phyloP scores from a whole-genome alignment of 176 grass and related monocot genomes.

The Pharus latifolius region DNA sequence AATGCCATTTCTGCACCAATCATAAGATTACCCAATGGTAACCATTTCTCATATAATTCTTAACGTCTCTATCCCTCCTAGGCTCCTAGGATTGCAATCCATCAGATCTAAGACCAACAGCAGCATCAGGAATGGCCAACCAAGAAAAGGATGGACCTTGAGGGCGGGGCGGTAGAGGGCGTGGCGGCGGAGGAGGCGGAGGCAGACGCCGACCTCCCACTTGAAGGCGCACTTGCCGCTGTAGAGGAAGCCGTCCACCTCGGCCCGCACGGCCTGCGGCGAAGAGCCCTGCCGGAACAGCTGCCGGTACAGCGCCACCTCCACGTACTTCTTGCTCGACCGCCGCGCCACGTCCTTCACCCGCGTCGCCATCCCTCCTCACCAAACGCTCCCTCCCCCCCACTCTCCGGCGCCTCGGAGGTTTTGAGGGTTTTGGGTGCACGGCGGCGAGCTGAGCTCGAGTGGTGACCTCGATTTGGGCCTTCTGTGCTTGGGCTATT shows the following conservation, averaged over 20 bases:
- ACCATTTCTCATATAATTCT: too few species aligned
- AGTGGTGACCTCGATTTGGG: background rate
- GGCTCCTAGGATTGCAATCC: too few species aligned
- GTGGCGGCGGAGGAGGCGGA: slow-evolving; percentile 59
- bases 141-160: slow-evolving; percentile 30
- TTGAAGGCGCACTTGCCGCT: slow-evolving; percentile 87
- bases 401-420: slow-evolving; percentile 19
- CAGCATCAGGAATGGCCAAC: background rate
- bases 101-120: slow-evolving; percentile 8
- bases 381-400: background rate
- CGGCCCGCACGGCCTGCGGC: slow-evolving; percentile 54
- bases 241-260: slow-evolving; percentile 79
- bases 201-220: slow-evolving; percentile 87
- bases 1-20: too few species aligned
- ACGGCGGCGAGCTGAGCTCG: slow-evolving; percentile 3
- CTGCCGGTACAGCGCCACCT: slow-evolving; percentile 63
- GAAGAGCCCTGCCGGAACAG: slow-evolving; percentile 63
- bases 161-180: slow-evolving; percentile 57
- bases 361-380: slow-evolving; percentile 45
- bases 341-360: slow-evolving; percentile 63
- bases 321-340: slow-evolving; percentile 71
- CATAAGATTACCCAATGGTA: too few species aligned
- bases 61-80: too few species aligned
- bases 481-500: background rate
- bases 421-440: slow-evolving; percentile 34